Conservation (phyloP, 495 filamentous ascomycete genomes). For the Cercophora scortea region DNA sequence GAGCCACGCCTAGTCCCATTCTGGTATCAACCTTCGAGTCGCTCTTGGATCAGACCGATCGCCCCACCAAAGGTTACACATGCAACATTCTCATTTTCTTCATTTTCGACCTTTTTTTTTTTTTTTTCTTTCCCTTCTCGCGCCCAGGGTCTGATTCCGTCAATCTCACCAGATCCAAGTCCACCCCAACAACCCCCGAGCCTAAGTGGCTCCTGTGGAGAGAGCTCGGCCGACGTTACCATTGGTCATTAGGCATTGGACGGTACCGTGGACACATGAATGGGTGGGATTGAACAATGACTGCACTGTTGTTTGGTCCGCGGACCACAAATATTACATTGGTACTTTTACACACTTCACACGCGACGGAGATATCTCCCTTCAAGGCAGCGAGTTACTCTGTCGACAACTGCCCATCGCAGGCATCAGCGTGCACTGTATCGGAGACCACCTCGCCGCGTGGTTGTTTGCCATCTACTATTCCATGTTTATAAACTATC, state of each 20-base stretch:
- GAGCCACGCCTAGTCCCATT: slow-evolving; percentile 20
- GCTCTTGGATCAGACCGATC: slow-evolving; percentile 9
- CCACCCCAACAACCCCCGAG: no score
- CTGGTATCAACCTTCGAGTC: slow-evolving; percentile 11
- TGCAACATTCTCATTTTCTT: neutral
- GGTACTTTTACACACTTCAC: no score
- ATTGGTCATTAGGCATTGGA: no score
- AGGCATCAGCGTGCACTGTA: neutral
- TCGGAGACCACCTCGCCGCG: neutral
- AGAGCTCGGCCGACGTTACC: no score
- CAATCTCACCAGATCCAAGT: no score
- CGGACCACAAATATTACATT: no score
- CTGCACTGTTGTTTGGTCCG: no score
- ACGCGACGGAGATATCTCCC: neutral
- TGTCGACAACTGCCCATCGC: neutral
- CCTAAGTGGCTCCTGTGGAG: no score
- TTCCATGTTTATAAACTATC: neutral
- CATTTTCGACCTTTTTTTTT: neutral
- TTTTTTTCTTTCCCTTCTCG: no score
- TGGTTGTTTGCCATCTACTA: neutral
- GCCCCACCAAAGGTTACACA: neutral
- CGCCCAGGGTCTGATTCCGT: no score
- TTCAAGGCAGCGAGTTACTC: neutral
- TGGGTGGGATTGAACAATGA: no score
- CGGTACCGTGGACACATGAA: no score